Evolutionary conservation across 495 filamentous ascomycete genomes (phyloP).

Genomic region (Aspergillus funiculosus): DNA sequence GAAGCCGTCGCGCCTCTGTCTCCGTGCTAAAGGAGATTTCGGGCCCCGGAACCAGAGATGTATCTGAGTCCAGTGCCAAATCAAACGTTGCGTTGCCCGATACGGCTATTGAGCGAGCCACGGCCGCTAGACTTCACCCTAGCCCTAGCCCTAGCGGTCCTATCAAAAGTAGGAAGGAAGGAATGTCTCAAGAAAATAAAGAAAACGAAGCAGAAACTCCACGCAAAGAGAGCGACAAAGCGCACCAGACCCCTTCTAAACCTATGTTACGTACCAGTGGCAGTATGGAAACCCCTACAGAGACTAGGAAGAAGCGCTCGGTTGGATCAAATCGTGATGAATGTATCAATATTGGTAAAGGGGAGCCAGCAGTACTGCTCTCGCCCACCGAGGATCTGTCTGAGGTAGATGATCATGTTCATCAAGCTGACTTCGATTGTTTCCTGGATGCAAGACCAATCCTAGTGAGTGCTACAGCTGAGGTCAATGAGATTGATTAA

Average conservation of each 20-base stretch:
- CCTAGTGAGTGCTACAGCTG: slow-evolving; percentile 4
- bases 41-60: slow-evolving; percentile 24
- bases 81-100: slow-evolving; percentile 17
- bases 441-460: slow-evolving; percentile 15
- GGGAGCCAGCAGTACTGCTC: slow-evolving; percentile 10
- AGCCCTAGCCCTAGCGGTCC: slow-evolving; percentile 34
- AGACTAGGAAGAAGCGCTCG: slow-evolving; percentile 16
- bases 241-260: slow-evolving; percentile 16
- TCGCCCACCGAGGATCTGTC: slow-evolving; percentile 16
- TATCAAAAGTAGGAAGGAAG: slow-evolving; percentile 42
- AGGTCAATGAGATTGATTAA: slow-evolving; percentile 17
- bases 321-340: slow-evolving; percentile 17
- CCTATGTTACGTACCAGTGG: slow-evolving; percentile 18
- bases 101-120: slow-evolving; percentile 7
- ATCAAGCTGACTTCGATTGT: slow-evolving; percentile 15
- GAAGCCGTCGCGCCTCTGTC: slow-evolving; percentile 11
- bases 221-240: slow-evolving; percentile 14
- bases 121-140: slow-evolving; percentile 21
- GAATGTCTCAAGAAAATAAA: slow-evolving; percentile 18
- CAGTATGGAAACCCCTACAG: slow-evolving; percentile 19
- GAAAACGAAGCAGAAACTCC: slow-evolving; percentile 23
- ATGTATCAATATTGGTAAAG: slow-evolving; percentile 12
- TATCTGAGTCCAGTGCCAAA: slow-evolving; percentile 31
- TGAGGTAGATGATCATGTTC: slow-evolving; percentile 12
- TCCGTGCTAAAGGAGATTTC: slow-evolving; percentile 25